Percentiles rank a stretch among this genome's conserved stretches.
Conservation (phyloP, 202 grass and related monocot species). For the Hordeum pubiflorum region DNA sequence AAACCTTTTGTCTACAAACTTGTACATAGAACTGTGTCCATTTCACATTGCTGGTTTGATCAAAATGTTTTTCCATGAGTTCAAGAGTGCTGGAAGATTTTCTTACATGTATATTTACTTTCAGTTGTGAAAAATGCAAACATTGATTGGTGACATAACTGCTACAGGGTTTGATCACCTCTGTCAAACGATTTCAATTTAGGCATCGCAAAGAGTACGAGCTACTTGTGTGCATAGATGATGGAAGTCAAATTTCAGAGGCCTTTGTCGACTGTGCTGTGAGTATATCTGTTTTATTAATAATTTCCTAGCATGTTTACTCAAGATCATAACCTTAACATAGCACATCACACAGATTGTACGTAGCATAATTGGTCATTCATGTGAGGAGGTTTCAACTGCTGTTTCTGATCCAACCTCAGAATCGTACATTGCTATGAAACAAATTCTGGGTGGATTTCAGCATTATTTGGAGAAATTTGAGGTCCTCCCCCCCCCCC, state of each 20-base stretch:
- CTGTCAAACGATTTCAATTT: conserved; percentile 57
- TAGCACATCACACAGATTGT: conserved; percentile 49
- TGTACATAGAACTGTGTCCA: neutral
- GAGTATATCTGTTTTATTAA: conserved; percentile 26
- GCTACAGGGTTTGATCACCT: conserved; percentile 66
- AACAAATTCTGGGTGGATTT: conserved; percentile 30
- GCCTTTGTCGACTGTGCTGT: conserved; percentile 59
- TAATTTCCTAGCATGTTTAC: conserved; percentile 8
- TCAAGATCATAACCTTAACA: neutral
- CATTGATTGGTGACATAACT: conserved; percentile 18
- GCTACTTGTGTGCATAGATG: conserved; percentile 68
- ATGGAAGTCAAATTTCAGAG: conserved; percentile 84
- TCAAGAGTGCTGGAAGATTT: neutral
- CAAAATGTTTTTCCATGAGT: conserved; percentile 2
- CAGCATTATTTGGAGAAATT: conserved; percentile 60
- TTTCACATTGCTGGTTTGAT: neutral
- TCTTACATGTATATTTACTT: conserved; percentile 5
- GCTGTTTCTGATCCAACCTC: conserved; percentile 43
- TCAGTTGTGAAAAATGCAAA: neutral
- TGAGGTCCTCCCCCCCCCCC: conserved; percentile 38
- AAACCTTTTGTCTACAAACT: neutral
- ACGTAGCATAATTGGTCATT: conserved; percentile 49
- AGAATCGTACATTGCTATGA: neutral
- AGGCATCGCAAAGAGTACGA: conserved; percentile 46
- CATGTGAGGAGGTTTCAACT: conserved; percentile 49